These are phyloP conservation scores for Staphylotrichum tortipilum DNA, from an alignment of 495 filamentous ascomycete genomes.

Conservation along the genomic window DNA sequence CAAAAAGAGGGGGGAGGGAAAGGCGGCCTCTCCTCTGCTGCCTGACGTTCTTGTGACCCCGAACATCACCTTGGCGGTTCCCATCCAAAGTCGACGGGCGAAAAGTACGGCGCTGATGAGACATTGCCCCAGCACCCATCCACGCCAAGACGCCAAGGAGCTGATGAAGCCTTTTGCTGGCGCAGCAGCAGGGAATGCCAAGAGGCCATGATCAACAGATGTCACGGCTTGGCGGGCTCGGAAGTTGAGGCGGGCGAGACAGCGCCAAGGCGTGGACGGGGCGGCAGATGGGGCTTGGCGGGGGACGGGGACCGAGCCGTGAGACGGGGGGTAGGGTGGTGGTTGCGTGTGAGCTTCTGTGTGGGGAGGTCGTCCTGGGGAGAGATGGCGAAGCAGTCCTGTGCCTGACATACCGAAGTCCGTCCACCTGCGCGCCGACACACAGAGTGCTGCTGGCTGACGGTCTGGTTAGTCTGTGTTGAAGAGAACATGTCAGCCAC, in stretches of 20 bases:
- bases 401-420: not conserved
- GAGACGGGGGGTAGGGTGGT: not conserved
- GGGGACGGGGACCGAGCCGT: not conserved
- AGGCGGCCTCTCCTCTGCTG: no score
- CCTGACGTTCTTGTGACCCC: no score
- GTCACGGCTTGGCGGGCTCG: slow-evolving; percentile 20
- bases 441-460: no score
- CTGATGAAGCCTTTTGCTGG: no score
- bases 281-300: slow-evolving; percentile 13
- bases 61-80: no score
- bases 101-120: not conserved
- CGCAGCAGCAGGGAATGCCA: slow-evolving; percentile 19
- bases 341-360: not conserved
- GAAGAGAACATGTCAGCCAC: no score
- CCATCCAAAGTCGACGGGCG: not conserved
- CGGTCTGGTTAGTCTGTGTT: no score
- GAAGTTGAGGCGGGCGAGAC: not conserved
- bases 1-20: no score
- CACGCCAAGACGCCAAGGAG: no score
- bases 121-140: not conserved
- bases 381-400: not conserved
- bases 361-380: not conserved
- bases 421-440: no score
- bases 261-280: slow-evolving; percentile 5
- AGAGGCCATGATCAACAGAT: slow-evolving; percentile 17